These are phyloP conservation scores for Didymella exigua DNA, from an alignment of 2,329 filamentous ascomycete species.

Conservation along the genomic window DNA sequence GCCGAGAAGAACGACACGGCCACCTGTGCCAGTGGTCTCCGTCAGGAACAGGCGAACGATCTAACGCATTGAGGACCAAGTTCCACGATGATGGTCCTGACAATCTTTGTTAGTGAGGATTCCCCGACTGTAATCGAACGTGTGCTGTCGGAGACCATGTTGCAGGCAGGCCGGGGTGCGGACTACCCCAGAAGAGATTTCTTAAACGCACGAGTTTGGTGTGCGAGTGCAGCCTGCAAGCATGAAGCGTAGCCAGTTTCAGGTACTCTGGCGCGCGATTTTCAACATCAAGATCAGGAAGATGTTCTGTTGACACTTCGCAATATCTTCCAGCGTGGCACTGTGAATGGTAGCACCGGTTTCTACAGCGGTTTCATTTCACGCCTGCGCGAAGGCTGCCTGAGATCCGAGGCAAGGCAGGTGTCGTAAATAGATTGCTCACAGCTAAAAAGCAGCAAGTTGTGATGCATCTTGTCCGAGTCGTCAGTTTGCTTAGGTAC, in stretches of 20 bases:
- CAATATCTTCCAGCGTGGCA: background rate
- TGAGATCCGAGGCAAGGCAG: slow-evolving; percentile 1
- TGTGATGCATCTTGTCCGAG: background rate
- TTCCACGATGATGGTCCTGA: slow-evolving; percentile 21
- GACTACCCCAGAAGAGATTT: slow-evolving; percentile 27
- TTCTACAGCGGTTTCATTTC: slow-evolving; percentile 14
- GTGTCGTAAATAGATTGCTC: background rate
- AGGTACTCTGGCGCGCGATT: slow-evolving; percentile 20
- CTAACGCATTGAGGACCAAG: slow-evolving; percentile 37
- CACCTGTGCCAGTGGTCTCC: slow-evolving; percentile 24
- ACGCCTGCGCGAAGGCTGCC: slow-evolving; percentile 1
- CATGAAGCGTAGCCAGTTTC: slow-evolving; percentile 45
- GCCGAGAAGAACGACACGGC: slow-evolving; percentile 22
- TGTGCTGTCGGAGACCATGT: slow-evolving; percentile 43
- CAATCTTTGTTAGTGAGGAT: slow-evolving; percentile 25
- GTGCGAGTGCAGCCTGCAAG: slow-evolving; percentile 36
- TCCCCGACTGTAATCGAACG: slow-evolving; percentile 38
- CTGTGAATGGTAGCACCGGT: slow-evolving; percentile 7
- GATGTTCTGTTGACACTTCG: background rate
- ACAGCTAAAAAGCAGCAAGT: background rate
- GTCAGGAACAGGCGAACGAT: slow-evolving; percentile 38
- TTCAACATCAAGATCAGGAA: background rate
- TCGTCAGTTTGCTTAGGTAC: background rate
- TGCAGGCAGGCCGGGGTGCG: slow-evolving; percentile 37
- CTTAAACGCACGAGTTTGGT: slow-evolving; percentile 48